Percentiles rank a stretch among this genome's conserved stretches.
Conservation (phyloP, 2,329 filamentous ascomycete genomes). For the Alternaria dauci region DNA sequence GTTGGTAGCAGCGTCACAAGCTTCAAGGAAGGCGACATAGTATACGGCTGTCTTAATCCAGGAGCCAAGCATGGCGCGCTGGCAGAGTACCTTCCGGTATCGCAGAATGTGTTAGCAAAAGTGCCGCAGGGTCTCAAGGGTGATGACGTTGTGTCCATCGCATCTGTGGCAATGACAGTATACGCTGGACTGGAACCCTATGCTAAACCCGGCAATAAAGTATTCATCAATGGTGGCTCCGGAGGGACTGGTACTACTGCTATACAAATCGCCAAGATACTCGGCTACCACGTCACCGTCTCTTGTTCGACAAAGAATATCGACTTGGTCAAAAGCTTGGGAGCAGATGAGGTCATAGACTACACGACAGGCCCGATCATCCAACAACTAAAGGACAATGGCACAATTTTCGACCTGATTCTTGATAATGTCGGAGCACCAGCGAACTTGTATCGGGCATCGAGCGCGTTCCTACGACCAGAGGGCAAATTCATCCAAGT, state of each 20-base stretch:
- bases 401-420: conserved; percentile 59
- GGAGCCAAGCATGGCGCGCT: conserved; percentile 40
- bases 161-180: conserved; percentile 45
- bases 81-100: conserved; percentile 40
- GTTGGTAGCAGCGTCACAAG: conserved; percentile 21
- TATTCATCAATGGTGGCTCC: conserved; percentile 69
- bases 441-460: conserved; percentile 33
- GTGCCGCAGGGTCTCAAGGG: conserved; percentile 22
- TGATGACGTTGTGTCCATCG: conserved; percentile 40
- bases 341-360: conserved; percentile 68
- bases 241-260: conserved; percentile 66
- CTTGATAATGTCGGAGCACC: conserved; percentile 63
- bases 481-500: conserved; percentile 18
- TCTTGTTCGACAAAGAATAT: conserved; percentile 66
- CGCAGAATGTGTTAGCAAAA: conserved; percentile 3
- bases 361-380: conserved; percentile 61
- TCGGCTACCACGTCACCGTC: conserved; percentile 64
- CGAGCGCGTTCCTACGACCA: conserved; percentile 11
- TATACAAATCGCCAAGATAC: conserved; percentile 67
- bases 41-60: conserved; percentile 42
- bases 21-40: conserved; percentile 42
- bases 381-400: conserved; percentile 55
- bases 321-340: conserved; percentile 62
- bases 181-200: conserved; percentile 37
- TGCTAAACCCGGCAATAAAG: conserved; percentile 50